Percentiles rank a stretch among this genome's conserved stretches.
Conservation (phyloP, 164 flowering plant genomes). For the Aristolochia fimbriata region DNA sequence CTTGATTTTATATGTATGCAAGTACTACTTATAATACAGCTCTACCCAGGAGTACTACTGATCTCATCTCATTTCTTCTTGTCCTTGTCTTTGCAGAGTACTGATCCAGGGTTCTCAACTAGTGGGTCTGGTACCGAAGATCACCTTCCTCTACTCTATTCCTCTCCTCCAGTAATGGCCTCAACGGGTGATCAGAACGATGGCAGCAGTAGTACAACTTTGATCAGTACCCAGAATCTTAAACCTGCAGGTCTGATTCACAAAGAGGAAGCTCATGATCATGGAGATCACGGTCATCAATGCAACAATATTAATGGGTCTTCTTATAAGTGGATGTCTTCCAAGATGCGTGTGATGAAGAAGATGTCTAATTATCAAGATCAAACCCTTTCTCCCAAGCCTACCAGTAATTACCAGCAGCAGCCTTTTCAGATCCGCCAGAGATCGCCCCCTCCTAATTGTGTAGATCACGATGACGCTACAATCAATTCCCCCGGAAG, state of each 20-base stretch:
- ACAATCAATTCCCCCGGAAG: conserved; percentile 21
- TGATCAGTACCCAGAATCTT: too few species aligned
- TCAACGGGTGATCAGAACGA: conserved; percentile 4
- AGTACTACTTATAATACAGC: too few species aligned
- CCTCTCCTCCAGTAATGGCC: conserved; percentile 5
- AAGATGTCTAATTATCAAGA: conserved; percentile 36
- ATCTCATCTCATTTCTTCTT: background rate
- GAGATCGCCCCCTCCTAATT: conserved; percentile 7
- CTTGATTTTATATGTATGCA: too few species aligned
- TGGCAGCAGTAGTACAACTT: conserved; percentile 1
- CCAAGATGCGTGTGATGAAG: conserved; percentile 64
- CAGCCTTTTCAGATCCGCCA: conserved; percentile 18
- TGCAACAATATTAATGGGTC: conserved; percentile 11
- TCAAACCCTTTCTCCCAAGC: conserved; percentile 5
- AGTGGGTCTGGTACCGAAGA: conserved; percentile 22
- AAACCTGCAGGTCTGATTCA: background rate
- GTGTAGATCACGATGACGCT: conserved; percentile 11
- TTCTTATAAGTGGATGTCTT: conserved; percentile 46
- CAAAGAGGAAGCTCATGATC: conserved; percentile 15
- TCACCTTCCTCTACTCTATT: conserved; percentile 6
- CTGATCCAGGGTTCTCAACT: conserved; percentile 6
- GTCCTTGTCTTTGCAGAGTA: conserved; percentile 11
- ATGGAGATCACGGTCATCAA: conserved; percentile 9
- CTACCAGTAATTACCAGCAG: background rate
- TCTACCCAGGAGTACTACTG: background rate